Evolutionary conservation across 176 grass and related monocot genomes (phyloP).

Genomic region (Zizania latifolia): DNA sequence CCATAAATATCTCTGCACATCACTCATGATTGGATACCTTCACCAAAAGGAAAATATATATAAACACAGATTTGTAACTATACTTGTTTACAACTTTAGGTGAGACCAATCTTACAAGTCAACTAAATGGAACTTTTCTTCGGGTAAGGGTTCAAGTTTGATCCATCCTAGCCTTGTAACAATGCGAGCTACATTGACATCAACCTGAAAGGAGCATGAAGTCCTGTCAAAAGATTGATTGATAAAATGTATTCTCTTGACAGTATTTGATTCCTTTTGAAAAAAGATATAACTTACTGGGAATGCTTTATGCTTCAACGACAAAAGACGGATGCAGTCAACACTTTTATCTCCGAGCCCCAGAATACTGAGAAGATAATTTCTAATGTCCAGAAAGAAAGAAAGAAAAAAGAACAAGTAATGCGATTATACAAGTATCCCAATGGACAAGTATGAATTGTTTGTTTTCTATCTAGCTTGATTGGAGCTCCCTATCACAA

Average conservation of each 20-base stretch:
- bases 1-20: conserved; percentile 55
- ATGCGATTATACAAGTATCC: conserved; percentile 17
- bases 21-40: conserved; percentile 50
- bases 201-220: conserved; percentile 39
- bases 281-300: conserved; percentile 37
- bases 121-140: conserved; percentile 38
- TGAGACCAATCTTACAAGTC: conserved; percentile 33
- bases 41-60: conserved; percentile 13
- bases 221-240: not conserved
- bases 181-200: conserved; percentile 51
- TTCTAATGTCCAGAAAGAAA: conserved; percentile 33
- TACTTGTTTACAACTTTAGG: conserved; percentile 21
- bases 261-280: not conserved
- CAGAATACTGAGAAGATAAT: conserved; percentile 38
- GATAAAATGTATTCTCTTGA: conserved; percentile 4
- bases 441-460: conserved; percentile 15
- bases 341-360: conserved; percentile 51
- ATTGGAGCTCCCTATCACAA: conserved; percentile 13
- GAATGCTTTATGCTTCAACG: conserved; percentile 49
- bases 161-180: conserved; percentile 56
- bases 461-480: not conserved
- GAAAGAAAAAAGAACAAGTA: conserved; percentile 9
- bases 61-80: not conserved
- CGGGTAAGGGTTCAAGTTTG: conserved; percentile 36
- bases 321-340: conserved; percentile 48